Base-by-base conservation (phyloP, 257 asterid genomes). In the Nicotiana undulata region DNA sequence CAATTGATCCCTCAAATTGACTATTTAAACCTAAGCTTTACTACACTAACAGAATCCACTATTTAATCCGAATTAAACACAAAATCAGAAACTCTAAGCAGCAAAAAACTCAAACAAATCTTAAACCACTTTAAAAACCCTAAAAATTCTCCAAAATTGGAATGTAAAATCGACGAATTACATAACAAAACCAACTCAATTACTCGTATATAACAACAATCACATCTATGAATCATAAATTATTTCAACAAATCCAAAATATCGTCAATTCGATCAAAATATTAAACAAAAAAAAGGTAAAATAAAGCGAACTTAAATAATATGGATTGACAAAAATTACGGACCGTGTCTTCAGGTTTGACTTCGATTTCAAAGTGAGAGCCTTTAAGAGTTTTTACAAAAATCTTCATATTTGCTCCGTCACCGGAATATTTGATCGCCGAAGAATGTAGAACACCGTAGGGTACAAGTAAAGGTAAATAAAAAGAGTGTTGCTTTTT, bases 351-450 rank as follows among this genome's bases (percentile, higher is more conserved):
- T 46, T 84, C 85, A 9, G 88, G 85, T 24, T 84, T 77, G 52
- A 86, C 89, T 76, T 80, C 75, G 63, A 86, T 58, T 68, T 86
- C 86, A 77, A 86, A 86, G 82, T 82, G 86, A 28, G 81, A 80
- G 55, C 89, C 88, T 61, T 86, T 84, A 63, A 86, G 86, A 56
- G 89, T 86, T 83, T 86, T 84, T 80, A 86, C 88, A 53, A 82
- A 84, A 64, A 86, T 63, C 86, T 86, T 86, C 89, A 86, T 86
- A 40, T 77, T 68, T 79, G 37, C 28, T 63, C 46, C 46, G 52
- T 63, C 76, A 32, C 63, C 63, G 46, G 76, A 0, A 79, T 22
- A 2, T 79, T 51, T 53, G 49, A 79, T 79, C 65, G 61, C 53
- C n/a, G 65, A 63, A 49, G 55, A 53, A 49, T 51, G 61, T 51